Percentiles rank a stretch among this genome's conserved stretches.
Conservation (phyloP, 1,284 basidiomycete species). For the Anthracocystis panici-leucophaei region DNA sequence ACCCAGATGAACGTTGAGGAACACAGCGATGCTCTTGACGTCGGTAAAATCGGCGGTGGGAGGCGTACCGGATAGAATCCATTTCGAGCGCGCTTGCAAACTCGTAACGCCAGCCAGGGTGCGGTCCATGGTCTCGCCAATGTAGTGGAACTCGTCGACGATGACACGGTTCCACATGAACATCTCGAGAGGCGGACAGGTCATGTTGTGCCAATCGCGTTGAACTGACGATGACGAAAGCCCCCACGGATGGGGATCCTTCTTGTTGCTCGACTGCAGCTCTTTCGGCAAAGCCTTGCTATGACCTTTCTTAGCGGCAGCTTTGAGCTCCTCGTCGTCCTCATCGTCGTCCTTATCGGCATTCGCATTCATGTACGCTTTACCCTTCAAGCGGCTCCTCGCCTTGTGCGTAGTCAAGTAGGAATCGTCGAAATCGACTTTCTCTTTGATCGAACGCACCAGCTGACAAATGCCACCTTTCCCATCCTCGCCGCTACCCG, state of each 20-base stretch:
- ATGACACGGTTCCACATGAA: constrained; percentile 82
- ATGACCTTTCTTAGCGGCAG: constrained; percentile 57
- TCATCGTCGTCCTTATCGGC: constrained; percentile 71
- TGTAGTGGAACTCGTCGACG: constrained; percentile 94
- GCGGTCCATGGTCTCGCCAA: constrained; percentile 76
- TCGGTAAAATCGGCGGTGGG: constrained; percentile 91
- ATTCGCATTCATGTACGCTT: constrained; percentile 49
- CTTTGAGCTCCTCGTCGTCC: constrained; percentile 68
- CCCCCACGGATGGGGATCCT: constrained; percentile 74
- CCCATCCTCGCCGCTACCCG: constrained; percentile 9
- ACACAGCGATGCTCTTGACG: constrained; percentile 77
- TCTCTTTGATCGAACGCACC: constrained; percentile 22
- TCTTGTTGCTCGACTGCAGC: constrained; percentile 34
- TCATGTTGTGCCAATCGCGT: constrained; percentile 82
- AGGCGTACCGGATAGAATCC: constrained; percentile 96
- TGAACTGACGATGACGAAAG: constrained; percentile 77
- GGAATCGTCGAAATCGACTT: constrained; percentile 50
- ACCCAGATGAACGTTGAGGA: constrained; percentile 61
- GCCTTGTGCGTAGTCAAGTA: constrained; percentile 53
- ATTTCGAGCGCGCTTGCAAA: constrained; percentile 82
- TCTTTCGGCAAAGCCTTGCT: constrained; percentile 66
- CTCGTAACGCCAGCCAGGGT: constrained; percentile 82
- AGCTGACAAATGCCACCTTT: constrained; percentile 27
- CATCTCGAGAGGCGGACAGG: constrained; percentile 86
- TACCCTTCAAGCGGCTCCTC: constrained; percentile 48